Base-by-base conservation (phyloP, 2,329 filamentous ascomycete genomes). In the Dactylellina sp. region DNA sequence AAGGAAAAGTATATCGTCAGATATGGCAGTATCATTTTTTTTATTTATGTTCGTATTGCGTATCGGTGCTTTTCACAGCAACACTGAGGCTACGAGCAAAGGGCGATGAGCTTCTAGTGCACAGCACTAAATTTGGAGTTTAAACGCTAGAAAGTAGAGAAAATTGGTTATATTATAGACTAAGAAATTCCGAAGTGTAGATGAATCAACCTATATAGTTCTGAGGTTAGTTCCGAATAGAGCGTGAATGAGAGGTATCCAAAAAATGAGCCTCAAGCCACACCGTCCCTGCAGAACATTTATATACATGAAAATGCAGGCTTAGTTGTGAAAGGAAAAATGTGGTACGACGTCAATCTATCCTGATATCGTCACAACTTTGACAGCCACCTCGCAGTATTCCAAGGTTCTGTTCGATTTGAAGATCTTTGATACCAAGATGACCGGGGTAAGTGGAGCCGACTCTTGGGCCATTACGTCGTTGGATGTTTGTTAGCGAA, bases 391-490 rank as follows among this genome's bases (percentile, higher is more conserved):
- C 2, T 16, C 50, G 14, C 49, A 42, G 42, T 24, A 14, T 71
- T 63, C 62, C 42, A 57, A 57, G 47, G 52, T 60, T 60, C 39
- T n/a, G 37, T 39, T 20, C 42, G 25, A 40, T 35, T 37, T 28
- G 65, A 50, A 61, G 65, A 71, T 71, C 65, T 12, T 63, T 62
- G 40, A 62, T 56, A 62, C 50, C 50, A 63, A 20, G 42, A 14
- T 18, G 11, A 35, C 63, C 63, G 44, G 53, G 63, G 63, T 16
- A 18, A 42, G 44, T 68, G 63, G 63, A 53, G 53, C 63, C 44
- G 39, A 53, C 20, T 52, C 59, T 61, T 44, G 59, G 53, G 11
- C 20, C 39, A 71, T 71, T 71, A 71, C 65, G 65, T 71, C 65
- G 65, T 71, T 56, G 44, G 5, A 37, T 12, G 22, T 24, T 11